Percentiles rank a stretch among this genome's conserved stretches.
Conservation (phyloP, 1,139 yeast genomes). For the Diutina pseudorugosa region DNA sequence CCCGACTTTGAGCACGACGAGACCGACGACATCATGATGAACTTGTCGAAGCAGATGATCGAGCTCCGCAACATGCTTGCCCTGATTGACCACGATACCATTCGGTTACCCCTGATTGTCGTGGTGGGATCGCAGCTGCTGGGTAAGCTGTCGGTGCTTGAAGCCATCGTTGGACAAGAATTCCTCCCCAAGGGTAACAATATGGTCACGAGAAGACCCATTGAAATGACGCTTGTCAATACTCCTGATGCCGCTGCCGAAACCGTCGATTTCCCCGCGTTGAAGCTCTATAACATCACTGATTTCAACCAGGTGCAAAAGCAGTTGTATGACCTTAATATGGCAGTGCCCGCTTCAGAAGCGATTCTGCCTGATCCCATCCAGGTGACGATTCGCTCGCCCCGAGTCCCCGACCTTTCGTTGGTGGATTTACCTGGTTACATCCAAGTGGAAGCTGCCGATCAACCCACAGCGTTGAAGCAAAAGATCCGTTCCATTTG, state of each 20-base stretch:
- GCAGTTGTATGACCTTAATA: slow-evolving; percentile 71
- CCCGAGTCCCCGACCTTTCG: slow-evolving; percentile 86
- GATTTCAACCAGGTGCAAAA: slow-evolving; percentile 85
- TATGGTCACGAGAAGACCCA: slow-evolving; percentile 94
- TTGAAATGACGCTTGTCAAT: slow-evolving; percentile 82
- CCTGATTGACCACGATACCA: slow-evolving; percentile 63
- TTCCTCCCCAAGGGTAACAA: slow-evolving; percentile 89
- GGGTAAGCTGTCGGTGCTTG: slow-evolving; percentile 90
- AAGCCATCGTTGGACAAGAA: slow-evolving; percentile 89
- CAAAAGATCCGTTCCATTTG: slow-evolving; percentile 69
- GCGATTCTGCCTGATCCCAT: slow-evolving; percentile 89
- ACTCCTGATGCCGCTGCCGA: slow-evolving; percentile 77
- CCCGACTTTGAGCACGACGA: slow-evolving; percentile 35
- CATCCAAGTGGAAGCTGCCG: slow-evolving; percentile 93
- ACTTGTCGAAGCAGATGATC: slow-evolving; percentile 88
- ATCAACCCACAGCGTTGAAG: slow-evolving; percentile 81
- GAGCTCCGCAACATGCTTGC: slow-evolving; percentile 77
- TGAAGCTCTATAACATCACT: slow-evolving; percentile 68
- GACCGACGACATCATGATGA: slow-evolving; percentile 69
- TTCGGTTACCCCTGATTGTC: slow-evolving; percentile 86
- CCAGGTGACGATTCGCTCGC: slow-evolving; percentile 80
- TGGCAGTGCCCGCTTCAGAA: slow-evolving; percentile 80
- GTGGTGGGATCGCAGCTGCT: slow-evolving; percentile 97
- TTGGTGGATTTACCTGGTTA: slow-evolving; percentile 95
- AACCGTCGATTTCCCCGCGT: slow-evolving; percentile 87